Base-by-base conservation (phyloP, 169 alveolate genomes). In the Plasmodium billcollinsi region DNA sequence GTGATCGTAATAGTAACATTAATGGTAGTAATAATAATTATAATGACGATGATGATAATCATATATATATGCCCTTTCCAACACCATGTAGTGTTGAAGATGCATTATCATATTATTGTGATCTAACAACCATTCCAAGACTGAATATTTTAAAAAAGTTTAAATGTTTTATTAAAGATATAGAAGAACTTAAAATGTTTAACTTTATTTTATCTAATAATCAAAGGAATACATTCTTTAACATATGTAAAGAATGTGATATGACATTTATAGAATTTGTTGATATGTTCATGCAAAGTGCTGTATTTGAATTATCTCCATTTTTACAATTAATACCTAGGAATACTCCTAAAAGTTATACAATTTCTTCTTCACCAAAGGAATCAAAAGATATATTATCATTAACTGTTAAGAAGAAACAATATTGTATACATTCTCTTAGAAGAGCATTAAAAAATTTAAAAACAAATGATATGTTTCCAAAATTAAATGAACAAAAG, bases 321-420 rank as follows among this genome's bases (percentile, higher is more conserved):
- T 95, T 95, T 75, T 85, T 95, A 54, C 97, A 95, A 52, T 88
- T 95, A 43, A 88, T 93, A 63, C 95, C 97, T n/a, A 91, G 80
- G 45, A 92, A 93, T 85, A 54, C 33, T 2, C 96, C 97, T 7
- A 83, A 91, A 76, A 88, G 96, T 20, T 95, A 95, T 61, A 95
- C 97, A 39, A 94, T 95, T 45, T 92, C 97, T 18, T 95, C 97
- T 14, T 91, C 92, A 9, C 96, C 97, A 1, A 83, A 66, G 72
- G 96, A 74, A 33, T 52, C 15, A 26, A 59, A 26, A 73, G 74
- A 90, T 49, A 70, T 29, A 0, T 54, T 83, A 21, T 54, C 91
- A 21, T 18, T 83, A 71, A 83, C 91, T 29, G 85, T 83, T 15
- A 83, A 69, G 52, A 83, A 83, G 43, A 83, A 83, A 58, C 91